phyloP scores from a whole-genome alignment of 352 stramenopile genomes.

The Pythium chondricola region DNA sequence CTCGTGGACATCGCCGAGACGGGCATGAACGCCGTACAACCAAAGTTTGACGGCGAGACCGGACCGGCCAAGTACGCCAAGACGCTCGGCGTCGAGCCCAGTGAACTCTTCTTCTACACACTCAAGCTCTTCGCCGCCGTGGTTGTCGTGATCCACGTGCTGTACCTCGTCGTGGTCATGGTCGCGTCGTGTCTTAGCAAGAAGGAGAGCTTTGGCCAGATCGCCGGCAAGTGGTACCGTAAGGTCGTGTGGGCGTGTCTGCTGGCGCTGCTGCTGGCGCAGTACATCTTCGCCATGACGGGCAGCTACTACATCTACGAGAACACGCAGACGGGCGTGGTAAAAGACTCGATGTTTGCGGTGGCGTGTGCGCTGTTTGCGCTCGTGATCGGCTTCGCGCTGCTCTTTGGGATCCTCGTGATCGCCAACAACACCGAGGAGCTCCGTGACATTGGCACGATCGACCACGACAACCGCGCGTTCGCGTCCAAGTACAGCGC shows the following conservation, averaged over 20 bases:
- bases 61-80: conserved; percentile 64
- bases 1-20: conserved; percentile 7
- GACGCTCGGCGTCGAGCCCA: conserved; percentile 50
- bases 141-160: conserved; percentile 44
- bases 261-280: conserved; percentile 62
- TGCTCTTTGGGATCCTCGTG: conserved; percentile 66
- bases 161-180: conserved; percentile 57
- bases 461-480: conserved; percentile 66
- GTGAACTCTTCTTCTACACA: conserved; percentile 81
- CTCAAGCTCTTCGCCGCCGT: conserved; percentile 56
- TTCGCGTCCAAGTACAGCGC: conserved; percentile 81
- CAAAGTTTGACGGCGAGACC: conserved; percentile 35
- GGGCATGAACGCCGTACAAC: conserved; percentile 11
- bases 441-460: conserved; percentile 66
- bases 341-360: conserved; percentile 28
- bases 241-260: conserved; percentile 77
- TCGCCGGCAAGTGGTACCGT: conserved; percentile 64
- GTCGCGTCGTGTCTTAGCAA: conserved; percentile 41
- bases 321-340: conserved; percentile 24
- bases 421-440: conserved; percentile 61
- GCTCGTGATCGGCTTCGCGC: conserved; percentile 38
- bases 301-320: conserved; percentile 69
- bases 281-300: conserved; percentile 86
- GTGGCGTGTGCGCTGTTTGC: conserved; percentile 43
- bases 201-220: conserved; percentile 50